phyloP scores from a whole-genome alignment of 495 filamentous ascomycete genomes.

The Penicillium goetzii region DNA sequence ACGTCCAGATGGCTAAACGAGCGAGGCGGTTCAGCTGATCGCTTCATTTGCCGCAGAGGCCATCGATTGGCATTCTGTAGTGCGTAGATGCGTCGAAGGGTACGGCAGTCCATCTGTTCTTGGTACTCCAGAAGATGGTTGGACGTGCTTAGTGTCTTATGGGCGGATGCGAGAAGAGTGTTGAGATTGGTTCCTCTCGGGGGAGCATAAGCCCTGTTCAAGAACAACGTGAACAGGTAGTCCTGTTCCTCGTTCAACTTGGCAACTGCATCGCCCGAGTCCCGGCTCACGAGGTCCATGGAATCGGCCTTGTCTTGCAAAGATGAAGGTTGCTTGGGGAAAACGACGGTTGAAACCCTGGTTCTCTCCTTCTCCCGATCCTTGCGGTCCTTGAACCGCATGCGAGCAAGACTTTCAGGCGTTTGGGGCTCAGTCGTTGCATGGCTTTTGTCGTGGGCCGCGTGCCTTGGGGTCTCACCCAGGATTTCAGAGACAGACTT shows the following conservation, averaged over 20 bases:
- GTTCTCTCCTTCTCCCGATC: constrained; percentile 64
- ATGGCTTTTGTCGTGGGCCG: constrained; percentile 39
- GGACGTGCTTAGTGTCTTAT: constrained; percentile 79
- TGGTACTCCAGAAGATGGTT: constrained; percentile 76
- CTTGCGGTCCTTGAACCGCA: constrained; percentile 58
- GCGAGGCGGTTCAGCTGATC: constrained; percentile 74
- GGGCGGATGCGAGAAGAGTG: constrained; percentile 70
- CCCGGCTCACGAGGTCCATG: constrained; percentile 42
- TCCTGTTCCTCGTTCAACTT: constrained; percentile 63
- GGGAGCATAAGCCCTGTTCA: constrained; percentile 65
- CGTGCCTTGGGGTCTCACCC: constrained; percentile 59
- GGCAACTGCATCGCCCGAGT: constrained; percentile 51
- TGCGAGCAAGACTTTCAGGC: constrained; percentile 50
- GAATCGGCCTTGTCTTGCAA: constrained; percentile 45
- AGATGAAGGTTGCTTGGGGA: constrained; percentile 61
- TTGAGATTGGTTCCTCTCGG: constrained; percentile 64
- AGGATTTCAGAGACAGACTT: constrained; percentile 77
- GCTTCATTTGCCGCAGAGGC: constrained; percentile 85
- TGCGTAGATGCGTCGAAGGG: constrained; percentile 81
- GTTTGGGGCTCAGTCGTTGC: constrained; percentile 36
- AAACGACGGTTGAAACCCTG: constrained; percentile 78
- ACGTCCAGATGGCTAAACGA: constrained; percentile 81
- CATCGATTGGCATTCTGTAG: constrained; percentile 87
- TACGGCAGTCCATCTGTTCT: constrained; percentile 82
- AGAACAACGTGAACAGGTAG: constrained; percentile 81